These are phyloP conservation scores for Aspergillus awamori DNA, from an alignment of 2,329 filamentous ascomycete genomes.

Conservation along the genomic window DNA sequence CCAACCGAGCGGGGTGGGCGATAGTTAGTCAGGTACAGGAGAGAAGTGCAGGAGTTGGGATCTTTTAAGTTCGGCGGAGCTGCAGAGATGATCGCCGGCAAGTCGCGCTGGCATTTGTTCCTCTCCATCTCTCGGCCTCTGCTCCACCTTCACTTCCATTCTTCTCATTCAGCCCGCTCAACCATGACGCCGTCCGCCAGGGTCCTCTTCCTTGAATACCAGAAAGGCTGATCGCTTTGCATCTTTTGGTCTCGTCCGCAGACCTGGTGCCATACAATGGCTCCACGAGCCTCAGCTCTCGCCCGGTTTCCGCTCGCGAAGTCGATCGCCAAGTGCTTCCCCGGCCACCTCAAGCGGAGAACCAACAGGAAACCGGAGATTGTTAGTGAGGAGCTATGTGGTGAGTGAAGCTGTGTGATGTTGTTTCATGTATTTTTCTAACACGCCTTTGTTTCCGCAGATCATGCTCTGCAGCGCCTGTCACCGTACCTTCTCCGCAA, in stretches of 20 bases:
- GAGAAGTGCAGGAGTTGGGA: neutral
- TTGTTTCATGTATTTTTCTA: neutral
- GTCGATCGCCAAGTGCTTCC: conserved; percentile 15
- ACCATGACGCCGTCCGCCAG: neutral
- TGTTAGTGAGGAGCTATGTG: conserved; percentile 37
- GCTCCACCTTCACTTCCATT: neutral
- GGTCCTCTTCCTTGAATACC: neutral
- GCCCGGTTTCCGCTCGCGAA: conserved; percentile 28
- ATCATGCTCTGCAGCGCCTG: conserved; percentile 72
- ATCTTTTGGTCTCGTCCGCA: neutral
- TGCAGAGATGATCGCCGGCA: neutral
- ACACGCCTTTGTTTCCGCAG: conserved; percentile 36
- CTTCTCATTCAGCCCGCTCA: neutral
- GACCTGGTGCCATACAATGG: conserved; percentile 10
- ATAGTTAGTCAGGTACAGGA: neutral
- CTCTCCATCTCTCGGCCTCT: neutral
- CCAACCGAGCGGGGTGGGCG: neutral
- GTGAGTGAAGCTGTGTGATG: conserved; percentile 26
- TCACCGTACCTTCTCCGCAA: conserved; percentile 69
- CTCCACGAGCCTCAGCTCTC: conserved; percentile 23
- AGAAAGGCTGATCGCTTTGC: neutral
- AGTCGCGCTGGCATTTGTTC: neutral
- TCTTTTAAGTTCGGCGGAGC: neutral
- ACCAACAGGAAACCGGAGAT: conserved; percentile 24
- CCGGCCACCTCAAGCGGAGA: conserved; percentile 14